A percentile compares a stretch with the other conserved stretches of the same genome.
Conservation (phyloP, 495 filamentous ascomycete genomes). For the Neurospora africana region DNA sequence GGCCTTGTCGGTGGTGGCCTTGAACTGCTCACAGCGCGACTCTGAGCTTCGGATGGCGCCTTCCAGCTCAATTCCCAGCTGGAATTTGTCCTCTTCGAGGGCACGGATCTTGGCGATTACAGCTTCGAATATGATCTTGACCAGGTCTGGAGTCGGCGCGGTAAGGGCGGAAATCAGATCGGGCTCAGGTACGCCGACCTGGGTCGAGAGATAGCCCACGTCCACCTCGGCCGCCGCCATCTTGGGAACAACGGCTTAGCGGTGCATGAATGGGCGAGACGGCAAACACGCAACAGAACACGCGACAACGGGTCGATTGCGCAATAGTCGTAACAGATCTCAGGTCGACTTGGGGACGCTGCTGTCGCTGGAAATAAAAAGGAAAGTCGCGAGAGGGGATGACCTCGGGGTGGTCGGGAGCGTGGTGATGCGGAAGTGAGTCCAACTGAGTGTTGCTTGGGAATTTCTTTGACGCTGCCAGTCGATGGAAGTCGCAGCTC, state of each 20-base stretch:
- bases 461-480: neutral
- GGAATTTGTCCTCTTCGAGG: slow-evolving; percentile 75
- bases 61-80: slow-evolving; percentile 84
- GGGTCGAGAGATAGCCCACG: slow-evolving; percentile 62
- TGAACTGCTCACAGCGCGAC: slow-evolving; percentile 68
- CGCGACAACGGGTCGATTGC: neutral
- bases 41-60: slow-evolving; percentile 73
- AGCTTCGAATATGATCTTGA: slow-evolving; percentile 54
- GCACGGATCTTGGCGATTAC: slow-evolving; percentile 69
- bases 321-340: neutral
- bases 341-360: neutral
- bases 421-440: neutral
- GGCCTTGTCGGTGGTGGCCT: slow-evolving; percentile 67
- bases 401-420: neutral
- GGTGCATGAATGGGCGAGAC: slow-evolving; percentile 10
- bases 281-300: neutral
- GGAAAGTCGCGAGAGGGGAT: neutral
- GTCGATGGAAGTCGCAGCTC: neutral
- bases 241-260: slow-evolving; percentile 19
- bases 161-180: slow-evolving; percentile 56
- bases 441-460: neutral
- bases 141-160: slow-evolving; percentile 66
- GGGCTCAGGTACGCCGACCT: slow-evolving; percentile 59
- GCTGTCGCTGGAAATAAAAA: neutral
- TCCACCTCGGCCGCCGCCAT: slow-evolving; percentile 74